A percentile compares a stretch with the other conserved stretches of the same genome.
These are phyloP conservation scores for Ceratobasidium sp. DNA, from an alignment of 1,284 basidiomycete species.

Conservation along the genomic window DNA sequence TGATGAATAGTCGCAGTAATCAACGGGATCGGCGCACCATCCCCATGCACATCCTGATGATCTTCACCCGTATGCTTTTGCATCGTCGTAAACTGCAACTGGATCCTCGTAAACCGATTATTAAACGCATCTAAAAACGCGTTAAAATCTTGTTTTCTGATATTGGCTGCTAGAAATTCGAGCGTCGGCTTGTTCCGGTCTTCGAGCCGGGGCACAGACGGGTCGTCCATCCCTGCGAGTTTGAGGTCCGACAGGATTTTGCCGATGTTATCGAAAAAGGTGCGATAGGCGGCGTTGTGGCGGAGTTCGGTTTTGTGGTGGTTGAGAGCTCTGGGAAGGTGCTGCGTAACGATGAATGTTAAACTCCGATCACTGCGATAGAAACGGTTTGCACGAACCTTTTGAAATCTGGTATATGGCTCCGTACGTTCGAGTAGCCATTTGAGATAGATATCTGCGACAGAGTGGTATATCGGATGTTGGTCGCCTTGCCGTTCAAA, in stretches of 20 bases:
- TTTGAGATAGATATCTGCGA: constrained; percentile 79
- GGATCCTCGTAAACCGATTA: constrained; percentile 82
- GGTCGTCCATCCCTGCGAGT: constrained; percentile 34
- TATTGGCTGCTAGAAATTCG: constrained; percentile 58
- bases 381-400: neutral
- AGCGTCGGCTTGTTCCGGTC: constrained; percentile 61
- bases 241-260: constrained; percentile 49
- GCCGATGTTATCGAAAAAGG: constrained; percentile 74
- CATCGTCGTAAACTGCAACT: constrained; percentile 78
- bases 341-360: constrained; percentile 23
- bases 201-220: constrained; percentile 49
- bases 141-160: constrained; percentile 82
- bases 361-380: neutral
- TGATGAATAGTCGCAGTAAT: constrained; percentile 32
- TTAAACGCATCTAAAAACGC: constrained; percentile 88
- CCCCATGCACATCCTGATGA: constrained; percentile 73
- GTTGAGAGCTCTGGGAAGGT: constrained; percentile 61
- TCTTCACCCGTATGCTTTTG: constrained; percentile 73
- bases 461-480: constrained; percentile 82
- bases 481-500: constrained; percentile 82
- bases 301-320: constrained; percentile 80
- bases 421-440: constrained; percentile 40
- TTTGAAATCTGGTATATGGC: constrained; percentile 41
- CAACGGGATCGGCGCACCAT: constrained; percentile 62
- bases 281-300: constrained; percentile 77